Conservation (phyloP, 163 green algal genomes). For the Scenedesmus sp. region DNA sequence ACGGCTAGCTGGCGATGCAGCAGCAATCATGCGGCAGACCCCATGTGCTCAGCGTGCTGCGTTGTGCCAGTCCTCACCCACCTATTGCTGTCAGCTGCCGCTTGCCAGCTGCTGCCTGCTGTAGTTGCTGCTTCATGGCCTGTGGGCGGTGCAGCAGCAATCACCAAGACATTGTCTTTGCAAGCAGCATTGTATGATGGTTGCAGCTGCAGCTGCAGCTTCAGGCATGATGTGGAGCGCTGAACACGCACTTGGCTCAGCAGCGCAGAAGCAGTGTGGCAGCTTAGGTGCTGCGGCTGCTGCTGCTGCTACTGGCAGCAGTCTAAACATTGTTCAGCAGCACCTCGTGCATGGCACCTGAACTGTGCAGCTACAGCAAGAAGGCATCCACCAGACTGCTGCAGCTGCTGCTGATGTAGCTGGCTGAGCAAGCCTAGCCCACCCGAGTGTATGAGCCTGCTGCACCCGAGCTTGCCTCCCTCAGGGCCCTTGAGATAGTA, state of each 20-base stretch:
- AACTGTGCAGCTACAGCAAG: not conserved
- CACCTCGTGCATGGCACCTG: not conserved
- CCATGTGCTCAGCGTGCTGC: not conserved
- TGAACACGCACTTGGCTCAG: not conserved
- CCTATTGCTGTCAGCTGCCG: slow-evolving; percentile 69
- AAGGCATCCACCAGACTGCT: too few species aligned
- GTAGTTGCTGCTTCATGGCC: slow-evolving; percentile 68
- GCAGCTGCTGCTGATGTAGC: not conserved
- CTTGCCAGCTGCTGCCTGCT: slow-evolving; percentile 62
- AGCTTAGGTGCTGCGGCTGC: not conserved
- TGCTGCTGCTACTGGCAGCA: not conserved
- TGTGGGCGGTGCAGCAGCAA: slow-evolving; percentile 45
- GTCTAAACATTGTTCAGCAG: not conserved
- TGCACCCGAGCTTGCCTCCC: too few species aligned
- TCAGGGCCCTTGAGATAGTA: too few species aligned
- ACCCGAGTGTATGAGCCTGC: too few species aligned
- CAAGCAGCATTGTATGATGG: not conserved
- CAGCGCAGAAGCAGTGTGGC: not conserved
- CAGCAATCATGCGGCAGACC: not conserved
- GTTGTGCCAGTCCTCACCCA: not conserved
- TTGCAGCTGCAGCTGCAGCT: not conserved
- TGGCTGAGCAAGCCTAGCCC: not conserved
- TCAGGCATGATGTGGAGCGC: not conserved
- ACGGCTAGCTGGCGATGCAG: not conserved
- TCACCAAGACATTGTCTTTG: not conserved